Percentiles rank a stretch among this genome's conserved stretches.
Conservation (phyloP, 176 grass and related monocot species). For the Saccharum officinarum region DNA sequence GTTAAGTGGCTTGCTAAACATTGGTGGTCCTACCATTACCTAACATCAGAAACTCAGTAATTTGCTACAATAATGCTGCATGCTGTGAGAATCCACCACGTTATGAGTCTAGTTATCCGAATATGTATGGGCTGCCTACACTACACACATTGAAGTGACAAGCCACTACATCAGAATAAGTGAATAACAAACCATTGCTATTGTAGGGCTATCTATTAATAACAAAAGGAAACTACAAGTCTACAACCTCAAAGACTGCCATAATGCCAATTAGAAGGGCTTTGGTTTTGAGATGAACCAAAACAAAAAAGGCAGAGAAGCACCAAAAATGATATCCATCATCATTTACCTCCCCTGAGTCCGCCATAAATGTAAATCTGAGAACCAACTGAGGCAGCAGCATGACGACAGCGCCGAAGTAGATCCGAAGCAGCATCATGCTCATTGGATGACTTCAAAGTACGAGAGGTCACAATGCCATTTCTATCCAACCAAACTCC, state of each 20-base stretch:
- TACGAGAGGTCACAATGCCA: constrained; percentile 85
- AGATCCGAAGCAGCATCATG: constrained; percentile 84
- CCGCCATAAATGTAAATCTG: constrained; percentile 92
- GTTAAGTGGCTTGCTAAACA: constrained; percentile 5
- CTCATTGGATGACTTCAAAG: constrained; percentile 76
- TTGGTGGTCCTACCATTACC: constrained; percentile 3
- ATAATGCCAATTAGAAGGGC: not conserved
- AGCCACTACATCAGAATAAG: constrained; percentile 1
- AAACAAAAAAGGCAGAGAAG: constrained; percentile 4
- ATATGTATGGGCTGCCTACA: constrained; percentile 4
- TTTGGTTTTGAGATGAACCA: constrained; percentile 10
- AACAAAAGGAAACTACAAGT: constrained; percentile 10
- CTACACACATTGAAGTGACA: constrained; percentile 3
- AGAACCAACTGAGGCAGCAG: constrained; percentile 77
- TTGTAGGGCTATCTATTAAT: constrained; percentile 7
- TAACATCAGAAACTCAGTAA: not conserved
- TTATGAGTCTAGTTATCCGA: constrained; percentile 34
- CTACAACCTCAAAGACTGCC: not conserved
- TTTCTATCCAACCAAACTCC: constrained; percentile 98
- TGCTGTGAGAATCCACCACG: not conserved
- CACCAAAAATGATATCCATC: constrained; percentile 4
- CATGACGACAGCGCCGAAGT: constrained; percentile 95
- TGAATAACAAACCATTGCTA: not conserved
- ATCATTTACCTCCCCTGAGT: constrained; percentile 83
- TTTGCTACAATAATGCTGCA: constrained; percentile 10